Evolutionary conservation across 345 rosid genomes (phyloP).

Genomic region (Mercurialis annua): DNA sequence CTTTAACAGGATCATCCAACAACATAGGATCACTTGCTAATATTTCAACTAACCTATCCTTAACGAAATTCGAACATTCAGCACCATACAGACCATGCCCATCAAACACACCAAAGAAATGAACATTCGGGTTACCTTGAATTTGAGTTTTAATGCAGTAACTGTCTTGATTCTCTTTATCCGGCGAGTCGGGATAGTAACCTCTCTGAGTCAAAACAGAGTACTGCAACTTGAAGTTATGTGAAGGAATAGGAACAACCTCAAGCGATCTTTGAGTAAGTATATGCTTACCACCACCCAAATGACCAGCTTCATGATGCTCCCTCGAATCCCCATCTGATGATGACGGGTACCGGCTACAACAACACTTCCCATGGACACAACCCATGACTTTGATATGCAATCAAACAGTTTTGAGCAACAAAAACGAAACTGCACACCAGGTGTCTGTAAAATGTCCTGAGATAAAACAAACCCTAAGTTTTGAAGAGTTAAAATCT

Average conservation of each 20-base stretch:
- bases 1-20: slow-evolving; percentile 68
- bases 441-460: slow-evolving; percentile 29
- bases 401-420: slow-evolving; percentile 3
- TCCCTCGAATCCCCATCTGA: slow-evolving; percentile 50
- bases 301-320: slow-evolving; percentile 22
- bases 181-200: slow-evolving; percentile 77
- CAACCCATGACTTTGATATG: slow-evolving; percentile 61
- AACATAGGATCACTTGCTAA: slow-evolving; percentile 54
- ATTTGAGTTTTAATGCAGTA: slow-evolving; percentile 65
- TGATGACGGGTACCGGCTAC: slow-evolving; percentile 59
- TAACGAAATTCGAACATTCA: slow-evolving; percentile 73
- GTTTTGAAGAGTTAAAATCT: background rate
- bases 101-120: slow-evolving; percentile 93
- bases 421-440: slow-evolving; percentile 15
- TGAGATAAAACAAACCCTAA: slow-evolving; percentile 17
- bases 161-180: slow-evolving; percentile 84
- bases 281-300: slow-evolving; percentile 35
- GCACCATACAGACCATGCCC: slow-evolving; percentile 85
- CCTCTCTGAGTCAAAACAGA: slow-evolving; percentile 75
- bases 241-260: slow-evolving; percentile 58
- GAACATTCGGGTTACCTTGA: slow-evolving; percentile 81
- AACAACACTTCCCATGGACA: slow-evolving; percentile 81
- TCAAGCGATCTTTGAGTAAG: slow-evolving; percentile 60
- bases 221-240: slow-evolving; percentile 62
- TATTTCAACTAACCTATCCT: slow-evolving; percentile 65